Base-by-base conservation (phyloP, 768 basidiomycete genomes). In the Boletus rufocinnamomeus region DNA sequence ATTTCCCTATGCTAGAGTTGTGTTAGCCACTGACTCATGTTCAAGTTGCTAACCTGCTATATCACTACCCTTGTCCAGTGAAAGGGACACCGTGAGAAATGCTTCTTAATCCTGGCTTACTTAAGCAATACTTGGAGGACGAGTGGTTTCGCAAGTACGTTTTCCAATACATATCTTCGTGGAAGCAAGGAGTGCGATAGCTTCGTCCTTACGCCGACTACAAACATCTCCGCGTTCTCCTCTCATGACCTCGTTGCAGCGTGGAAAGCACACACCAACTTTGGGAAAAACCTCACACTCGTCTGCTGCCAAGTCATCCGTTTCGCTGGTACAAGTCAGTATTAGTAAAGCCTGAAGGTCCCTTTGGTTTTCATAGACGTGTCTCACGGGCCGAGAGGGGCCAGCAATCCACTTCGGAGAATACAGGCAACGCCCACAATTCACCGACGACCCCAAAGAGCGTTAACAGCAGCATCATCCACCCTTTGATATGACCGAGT, bases 151-250 rank as follows among this genome's bases (percentile, higher is more conserved):
- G 69, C 77, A 30, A 74, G 69, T 58, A 77, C 74, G 0, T 75
- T 72, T 60, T 69, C 76, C 35, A 75, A 66, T 44, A 72, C 79
- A n/a, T n/a, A n/a, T n/a, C 6, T 78, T 75, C 49, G 82, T 82
- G 2, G 74, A 74, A 1, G 72, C 72, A 25, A 67, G 63, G 56
- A 64, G 64, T 27, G 13, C 67, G 4, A 64, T 66, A 1, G 58
- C 27, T 34, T 72, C 68, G 0, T 74, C 83, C 13, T 73, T 89
- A 19, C 84, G 85, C 40, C 80, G 86, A 43, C 84, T 86, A 3
- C 83, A 87, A 55, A 78, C 78, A 21, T 84, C 86, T 4, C 87
- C 89, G 5, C 82, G 87, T 10, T 88, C 87, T 5, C 88, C 90
- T 1, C 75, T 90, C 30, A 79, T 85, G 1, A 92, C 62, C 84